Conservation (phyloP, 1,284 basidiomycete species). For the Agroathelia rolfsii region DNA sequence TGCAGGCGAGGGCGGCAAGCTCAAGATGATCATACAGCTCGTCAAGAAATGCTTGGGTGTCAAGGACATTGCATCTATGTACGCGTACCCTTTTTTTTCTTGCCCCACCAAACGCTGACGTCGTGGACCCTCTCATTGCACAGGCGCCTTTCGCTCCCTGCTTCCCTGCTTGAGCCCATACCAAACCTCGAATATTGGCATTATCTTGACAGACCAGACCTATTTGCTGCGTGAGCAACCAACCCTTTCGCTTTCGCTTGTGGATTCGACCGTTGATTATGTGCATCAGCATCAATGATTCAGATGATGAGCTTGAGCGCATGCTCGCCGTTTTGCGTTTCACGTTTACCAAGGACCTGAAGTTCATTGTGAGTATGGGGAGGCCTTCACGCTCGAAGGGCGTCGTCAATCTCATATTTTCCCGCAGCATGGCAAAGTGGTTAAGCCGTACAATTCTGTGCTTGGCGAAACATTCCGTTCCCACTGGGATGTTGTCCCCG, state of each 20-base stretch:
- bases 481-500: slow-evolving; percentile 73
- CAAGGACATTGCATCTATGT: slow-evolving; percentile 89
- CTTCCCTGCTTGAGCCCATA: slow-evolving; percentile 82
- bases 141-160: slow-evolving; percentile 83
- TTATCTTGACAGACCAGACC: slow-evolving; percentile 87
- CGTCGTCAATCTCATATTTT: not conserved
- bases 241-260: slow-evolving; percentile 1
- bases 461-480: slow-evolving; percentile 88
- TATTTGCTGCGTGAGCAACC: slow-evolving; percentile 73
- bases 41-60: slow-evolving; percentile 83
- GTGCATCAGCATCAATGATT: slow-evolving; percentile 69
- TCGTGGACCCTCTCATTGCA: slow-evolving; percentile 1
- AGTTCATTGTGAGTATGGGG: slow-evolving; percentile 76
- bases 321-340: slow-evolving; percentile 89
- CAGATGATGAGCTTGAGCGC: slow-evolving; percentile 81
- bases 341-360: slow-evolving; percentile 90
- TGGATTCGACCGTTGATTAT: slow-evolving; percentile 5
- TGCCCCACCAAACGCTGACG: slow-evolving; percentile 7
- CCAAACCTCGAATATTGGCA: slow-evolving; percentile 96
- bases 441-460: slow-evolving; percentile 95
- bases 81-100: slow-evolving; percentile 20
- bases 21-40: slow-evolving; percentile 83
- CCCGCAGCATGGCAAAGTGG: slow-evolving; percentile 73
- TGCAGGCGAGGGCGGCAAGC: slow-evolving; percentile 76
- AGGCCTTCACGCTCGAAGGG: no score